Conservation (phyloP, 2,329 filamentous ascomycete species). For the Alternaria burnsii region DNA sequence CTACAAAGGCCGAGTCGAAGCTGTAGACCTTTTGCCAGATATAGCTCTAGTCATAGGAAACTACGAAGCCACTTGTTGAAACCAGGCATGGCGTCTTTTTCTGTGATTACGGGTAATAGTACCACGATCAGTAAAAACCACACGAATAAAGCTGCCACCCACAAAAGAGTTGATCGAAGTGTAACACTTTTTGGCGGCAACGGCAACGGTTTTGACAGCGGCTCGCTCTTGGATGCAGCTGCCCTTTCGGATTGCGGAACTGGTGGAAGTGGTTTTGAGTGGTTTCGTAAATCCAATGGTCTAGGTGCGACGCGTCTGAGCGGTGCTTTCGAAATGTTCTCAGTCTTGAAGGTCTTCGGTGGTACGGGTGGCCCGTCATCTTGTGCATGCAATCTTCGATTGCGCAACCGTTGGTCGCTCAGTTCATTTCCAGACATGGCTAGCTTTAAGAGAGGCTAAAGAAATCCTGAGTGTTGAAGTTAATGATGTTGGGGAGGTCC, state of each 20-base stretch:
- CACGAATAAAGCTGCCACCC: not conserved
- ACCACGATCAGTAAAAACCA: conserved; percentile 13
- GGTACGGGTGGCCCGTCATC: not conserved
- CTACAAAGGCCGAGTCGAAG: conserved; percentile 43
- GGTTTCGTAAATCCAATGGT: not conserved
- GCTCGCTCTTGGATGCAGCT: fast-evolving
- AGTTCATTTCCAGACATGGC: not conserved
- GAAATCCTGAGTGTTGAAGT: not conserved
- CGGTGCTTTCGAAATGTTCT: not conserved
- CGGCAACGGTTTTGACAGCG: conserved; percentile 3
- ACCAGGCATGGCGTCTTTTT: conserved; percentile 15
- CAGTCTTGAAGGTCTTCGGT: not conserved
- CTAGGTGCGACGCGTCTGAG: not conserved
- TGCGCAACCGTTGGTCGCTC: not conserved
- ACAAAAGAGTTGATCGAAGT: conserved; percentile 1
- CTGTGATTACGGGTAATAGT: conserved; percentile 12
- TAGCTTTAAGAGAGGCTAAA: not conserved
- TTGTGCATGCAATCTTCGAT: not conserved
- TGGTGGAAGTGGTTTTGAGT: conserved; percentile 6
- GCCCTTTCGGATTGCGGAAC: not conserved
- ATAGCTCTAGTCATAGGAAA: not conserved
- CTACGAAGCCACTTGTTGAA: conserved; percentile 24
- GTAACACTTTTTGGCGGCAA: not conserved
- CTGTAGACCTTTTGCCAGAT: conserved; percentile 23
- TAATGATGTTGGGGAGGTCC: not conserved